These are phyloP conservation scores for Globisporangium spiculum DNA, from an alignment of 352 stramenopile species.

Conservation along the genomic window DNA sequence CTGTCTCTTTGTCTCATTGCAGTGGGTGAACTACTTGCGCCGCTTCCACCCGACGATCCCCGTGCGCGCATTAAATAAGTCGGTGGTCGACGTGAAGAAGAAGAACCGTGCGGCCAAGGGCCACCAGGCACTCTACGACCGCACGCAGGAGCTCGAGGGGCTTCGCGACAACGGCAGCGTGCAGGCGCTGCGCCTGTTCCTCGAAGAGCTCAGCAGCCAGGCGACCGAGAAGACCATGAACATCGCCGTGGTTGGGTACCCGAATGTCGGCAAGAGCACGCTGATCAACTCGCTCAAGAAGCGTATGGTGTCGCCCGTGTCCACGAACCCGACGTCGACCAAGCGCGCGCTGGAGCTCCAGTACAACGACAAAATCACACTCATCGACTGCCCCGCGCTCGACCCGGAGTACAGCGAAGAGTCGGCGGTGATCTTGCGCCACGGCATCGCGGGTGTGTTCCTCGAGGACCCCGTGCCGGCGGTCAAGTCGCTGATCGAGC, in stretches of 20 bases:
- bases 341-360: slow-evolving; percentile 91
- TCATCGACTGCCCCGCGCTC: slow-evolving; percentile 97
- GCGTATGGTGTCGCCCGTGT: slow-evolving; percentile 43
- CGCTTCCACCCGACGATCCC: slow-evolving; percentile 94
- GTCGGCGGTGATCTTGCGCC: slow-evolving; percentile 86
- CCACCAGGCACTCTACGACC: slow-evolving; percentile 65
- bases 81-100: slow-evolving; percentile 91
- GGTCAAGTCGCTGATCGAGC: slow-evolving; percentile 89
- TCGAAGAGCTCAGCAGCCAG: slow-evolving; percentile 96
- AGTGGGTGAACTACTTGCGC: slow-evolving; percentile 90
- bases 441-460: slow-evolving; percentile 93
- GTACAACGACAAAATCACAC: slow-evolving; percentile 95
- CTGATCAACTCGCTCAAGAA: slow-evolving; percentile 96
- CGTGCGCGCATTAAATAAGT: slow-evolving; percentile 72
- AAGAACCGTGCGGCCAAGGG: slow-evolving; percentile 72
- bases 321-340: slow-evolving; percentile 53
- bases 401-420: slow-evolving; percentile 94
- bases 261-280: slow-evolving; percentile 95
- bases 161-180: slow-evolving; percentile 79
- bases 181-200: slow-evolving; percentile 90
- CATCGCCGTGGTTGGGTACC: slow-evolving; percentile 98
- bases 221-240: slow-evolving; percentile 57
- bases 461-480: slow-evolving; percentile 94
- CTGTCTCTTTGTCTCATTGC: slow-evolving; percentile 2
- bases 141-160: slow-evolving; percentile 56